These are phyloP conservation scores for Suaeda aralocaspica DNA, from an alignment of 148 eudicot genomes.

Conservation along the genomic window DNA sequence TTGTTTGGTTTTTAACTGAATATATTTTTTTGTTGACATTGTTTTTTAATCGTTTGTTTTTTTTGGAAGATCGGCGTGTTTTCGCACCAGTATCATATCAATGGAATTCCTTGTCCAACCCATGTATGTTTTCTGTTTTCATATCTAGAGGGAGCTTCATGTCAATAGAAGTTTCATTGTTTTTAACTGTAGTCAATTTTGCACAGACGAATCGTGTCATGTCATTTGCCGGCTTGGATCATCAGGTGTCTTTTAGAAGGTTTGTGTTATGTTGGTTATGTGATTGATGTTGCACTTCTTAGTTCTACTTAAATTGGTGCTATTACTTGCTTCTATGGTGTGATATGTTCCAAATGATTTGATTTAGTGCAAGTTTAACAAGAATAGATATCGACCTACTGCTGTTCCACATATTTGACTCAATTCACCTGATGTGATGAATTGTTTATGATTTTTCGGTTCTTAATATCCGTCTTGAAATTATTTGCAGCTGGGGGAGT, in stretches of 20 bases:
- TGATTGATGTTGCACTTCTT: background rate
- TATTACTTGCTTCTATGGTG: background rate
- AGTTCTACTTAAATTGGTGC: background rate
- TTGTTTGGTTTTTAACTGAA: background rate
- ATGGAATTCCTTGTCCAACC: conserved; percentile 47
- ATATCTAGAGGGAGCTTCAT: background rate
- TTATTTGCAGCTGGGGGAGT: too few relatives aligned
- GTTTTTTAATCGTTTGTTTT: background rate
- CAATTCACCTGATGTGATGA: too few relatives aligned
- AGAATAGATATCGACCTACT: background rate
- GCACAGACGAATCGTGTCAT: conserved; percentile 27
- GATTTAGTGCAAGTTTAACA: background rate
- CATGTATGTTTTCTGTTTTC: conserved; percentile 39
- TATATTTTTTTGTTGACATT: background rate
- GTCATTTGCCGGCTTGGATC: conserved; percentile 24
- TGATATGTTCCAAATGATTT: background rate
- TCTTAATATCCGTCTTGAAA: too few relatives aligned
- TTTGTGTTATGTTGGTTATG: conserved; percentile 6
- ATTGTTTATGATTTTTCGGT: too few relatives aligned
- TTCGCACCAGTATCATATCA: conserved; percentile 54
- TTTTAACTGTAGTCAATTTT: background rate
- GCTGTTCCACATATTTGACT: background rate
- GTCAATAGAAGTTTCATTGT: background rate
- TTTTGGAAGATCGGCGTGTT: conserved; percentile 49
- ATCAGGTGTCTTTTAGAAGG: conserved; percentile 23